phyloP scores from a whole-genome alignment of 768 basidiomycete genomes.

The Mycena sanguinolenta region DNA sequence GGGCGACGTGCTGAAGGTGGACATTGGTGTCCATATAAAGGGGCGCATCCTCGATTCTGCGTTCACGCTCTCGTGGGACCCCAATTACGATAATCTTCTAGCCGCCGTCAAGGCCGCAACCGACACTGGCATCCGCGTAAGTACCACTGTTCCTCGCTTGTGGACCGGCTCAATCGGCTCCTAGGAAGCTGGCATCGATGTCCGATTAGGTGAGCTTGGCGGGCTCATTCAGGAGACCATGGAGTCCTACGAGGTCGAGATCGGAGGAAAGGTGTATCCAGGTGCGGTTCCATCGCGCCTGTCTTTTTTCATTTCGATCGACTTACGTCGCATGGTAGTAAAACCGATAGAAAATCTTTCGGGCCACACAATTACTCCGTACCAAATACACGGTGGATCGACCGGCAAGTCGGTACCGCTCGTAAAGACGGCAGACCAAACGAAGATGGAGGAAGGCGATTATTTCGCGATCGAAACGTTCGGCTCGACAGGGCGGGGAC shows the following conservation, averaged over 20 bases:
- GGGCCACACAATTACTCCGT: conserved; percentile 92
- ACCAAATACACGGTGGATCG: conserved; percentile 87
- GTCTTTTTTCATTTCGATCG: background rate
- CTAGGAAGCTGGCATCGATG: conserved; percentile 97
- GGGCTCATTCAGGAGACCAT: conserved; percentile 97
- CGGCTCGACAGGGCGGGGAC: conserved; percentile 94
- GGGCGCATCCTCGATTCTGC: conserved; percentile 97
- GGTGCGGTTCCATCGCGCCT: conserved; percentile 59
- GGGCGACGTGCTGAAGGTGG: conserved; percentile 95
- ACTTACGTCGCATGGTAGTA: conserved; percentile 61
- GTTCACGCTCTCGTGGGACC: conserved; percentile 92
- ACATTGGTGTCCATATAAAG: conserved; percentile 96
- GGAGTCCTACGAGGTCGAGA: conserved; percentile 98
- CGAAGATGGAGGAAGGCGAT: conserved; percentile 99
- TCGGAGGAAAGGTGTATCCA: conserved; percentile 85
- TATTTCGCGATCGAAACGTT: conserved; percentile 99
- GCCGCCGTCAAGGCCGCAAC: conserved; percentile 96
- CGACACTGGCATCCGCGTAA: conserved; percentile 88
- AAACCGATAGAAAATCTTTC: conserved; percentile 95
- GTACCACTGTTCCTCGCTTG: conserved; percentile 16
- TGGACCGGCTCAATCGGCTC: conserved; percentile 8
- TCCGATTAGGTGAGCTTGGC: conserved; percentile 91
- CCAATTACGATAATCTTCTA: conserved; percentile 89
- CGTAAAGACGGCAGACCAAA: conserved; percentile 89
- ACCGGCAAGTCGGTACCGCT: conserved; percentile 86